Percentiles rank a stretch among this genome's conserved stretches.
Conservation (phyloP, 176 grass and related monocot genomes). For the Oryza meridionalis region DNA sequence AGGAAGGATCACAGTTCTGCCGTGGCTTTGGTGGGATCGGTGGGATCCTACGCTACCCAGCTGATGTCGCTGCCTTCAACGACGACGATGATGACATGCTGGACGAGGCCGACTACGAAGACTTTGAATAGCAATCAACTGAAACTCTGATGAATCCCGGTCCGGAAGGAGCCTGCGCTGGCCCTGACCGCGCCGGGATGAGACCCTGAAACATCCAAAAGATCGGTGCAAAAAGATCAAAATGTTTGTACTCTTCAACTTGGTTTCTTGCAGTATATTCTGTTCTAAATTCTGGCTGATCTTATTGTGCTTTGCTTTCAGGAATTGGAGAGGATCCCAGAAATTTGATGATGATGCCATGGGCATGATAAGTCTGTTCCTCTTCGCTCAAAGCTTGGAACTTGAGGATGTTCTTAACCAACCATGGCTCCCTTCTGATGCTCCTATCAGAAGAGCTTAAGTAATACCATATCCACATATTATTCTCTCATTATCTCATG, state of each 20-base stretch:
- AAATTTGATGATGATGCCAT: slow-evolving; percentile 15
- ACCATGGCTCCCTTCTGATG: slow-evolving; percentile 10
- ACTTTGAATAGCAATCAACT: slow-evolving; percentile 63
- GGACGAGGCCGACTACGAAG: slow-evolving; percentile 49
- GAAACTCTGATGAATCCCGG: slow-evolving; percentile 25
- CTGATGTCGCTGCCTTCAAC: slow-evolving; percentile 34
- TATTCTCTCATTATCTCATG: neutral
- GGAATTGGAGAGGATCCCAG: slow-evolving; percentile 22
- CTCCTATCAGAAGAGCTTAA: slow-evolving; percentile 1
- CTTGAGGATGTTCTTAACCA: slow-evolving; percentile 19
- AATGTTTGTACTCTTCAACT: slow-evolving; percentile 7
- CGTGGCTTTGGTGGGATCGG: slow-evolving; percentile 64
- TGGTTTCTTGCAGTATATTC: neutral
- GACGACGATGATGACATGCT: slow-evolving; percentile 43
- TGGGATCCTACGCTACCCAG: slow-evolving; percentile 62
- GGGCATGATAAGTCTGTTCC: neutral
- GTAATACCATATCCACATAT: neutral
- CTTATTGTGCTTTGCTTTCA: slow-evolving; percentile 2
- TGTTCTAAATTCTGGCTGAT: neutral
- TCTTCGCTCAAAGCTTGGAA: slow-evolving; percentile 6
- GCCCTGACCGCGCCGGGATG: slow-evolving; percentile 12
- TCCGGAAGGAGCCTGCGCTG: slow-evolving; percentile 54
- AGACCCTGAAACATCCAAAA: slow-evolving; percentile 48
- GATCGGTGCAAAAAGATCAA: neutral
- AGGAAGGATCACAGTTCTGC: slow-evolving; percentile 73